A percentile compares a stretch with the other conserved stretches of the same genome.
Conservation (phyloP, 805 yeast species). For the Cyberlindnera mississippiensis region DNA sequence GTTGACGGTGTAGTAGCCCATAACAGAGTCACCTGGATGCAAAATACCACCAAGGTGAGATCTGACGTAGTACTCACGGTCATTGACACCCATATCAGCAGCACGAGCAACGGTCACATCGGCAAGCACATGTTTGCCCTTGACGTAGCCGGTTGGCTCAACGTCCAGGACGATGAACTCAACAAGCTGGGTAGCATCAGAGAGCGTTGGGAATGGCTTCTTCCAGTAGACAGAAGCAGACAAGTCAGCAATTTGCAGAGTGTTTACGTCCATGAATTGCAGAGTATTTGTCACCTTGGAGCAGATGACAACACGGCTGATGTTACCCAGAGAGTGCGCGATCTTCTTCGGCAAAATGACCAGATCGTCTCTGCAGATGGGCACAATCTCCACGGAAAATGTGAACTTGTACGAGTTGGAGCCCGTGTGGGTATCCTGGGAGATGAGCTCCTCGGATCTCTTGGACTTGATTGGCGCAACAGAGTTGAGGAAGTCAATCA, state of each 20-base stretch:
- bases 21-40: conserved; percentile 93
- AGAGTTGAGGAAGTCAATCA: conserved; percentile 83
- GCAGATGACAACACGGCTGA: conserved; percentile 78
- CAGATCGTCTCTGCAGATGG: conserved; percentile 94
- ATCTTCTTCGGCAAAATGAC: conserved; percentile 86
- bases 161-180: conserved; percentile 92
- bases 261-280: conserved; percentile 83
- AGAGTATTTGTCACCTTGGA: conserved; percentile 76
- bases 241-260: conserved; percentile 75
- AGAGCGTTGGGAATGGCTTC: conserved; percentile 69
- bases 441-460: conserved; percentile 86
- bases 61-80: conserved; percentile 75
- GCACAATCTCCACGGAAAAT: conserved; percentile 89
- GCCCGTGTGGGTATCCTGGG: conserved; percentile 90
- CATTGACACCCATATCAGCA: conserved; percentile 82
- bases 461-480: conserved; percentile 83
- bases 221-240: conserved; percentile 76
- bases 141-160: conserved; percentile 80
- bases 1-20: conserved; percentile 85
- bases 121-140: conserved; percentile 78
- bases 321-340: conserved; percentile 80
- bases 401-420: conserved; percentile 85
- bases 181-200: conserved; percentile 68
- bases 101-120: conserved; percentile 91
- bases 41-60: conserved; percentile 91